A percentile compares a stretch with the other conserved stretches of the same genome.
phyloP scores from a whole-genome alignment of 2,329 filamentous ascomycete species.

The Arachnomyces sp. region DNA sequence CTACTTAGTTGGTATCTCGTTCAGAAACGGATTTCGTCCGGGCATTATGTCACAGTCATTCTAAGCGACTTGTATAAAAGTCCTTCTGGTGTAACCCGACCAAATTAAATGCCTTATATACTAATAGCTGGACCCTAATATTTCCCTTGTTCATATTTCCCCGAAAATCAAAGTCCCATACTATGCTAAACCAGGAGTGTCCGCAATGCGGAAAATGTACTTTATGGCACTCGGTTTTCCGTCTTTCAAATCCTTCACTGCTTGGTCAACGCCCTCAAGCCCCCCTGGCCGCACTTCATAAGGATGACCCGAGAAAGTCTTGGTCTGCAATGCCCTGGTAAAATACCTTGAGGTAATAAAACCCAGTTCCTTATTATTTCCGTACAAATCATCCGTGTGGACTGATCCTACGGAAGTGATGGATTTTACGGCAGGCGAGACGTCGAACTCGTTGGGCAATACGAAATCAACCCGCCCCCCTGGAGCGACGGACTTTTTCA shows the following conservation, averaged over 20 bases:
- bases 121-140: too few species aligned
- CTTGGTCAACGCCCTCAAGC: constrained; percentile 38
- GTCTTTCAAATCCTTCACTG: constrained; percentile 46
- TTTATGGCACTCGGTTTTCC: constrained; percentile 56
- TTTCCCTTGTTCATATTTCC: too few species aligned
- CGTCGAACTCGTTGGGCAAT: constrained; percentile 37
- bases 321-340: constrained; percentile 38
- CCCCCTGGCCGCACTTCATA: constrained; percentile 46
- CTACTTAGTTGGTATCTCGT: too few species aligned
- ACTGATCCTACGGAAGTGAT: constrained; percentile 32
- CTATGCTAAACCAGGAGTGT: constrained; percentile 29
- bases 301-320: constrained; percentile 44
- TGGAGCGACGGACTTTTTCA: constrained; percentile 37
- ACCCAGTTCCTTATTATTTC: constrained; percentile 24
- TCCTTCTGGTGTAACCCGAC: too few species aligned
- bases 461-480: constrained; percentile 34
- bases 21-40: too few species aligned
- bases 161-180: too few species aligned
- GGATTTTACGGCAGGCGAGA: constrained; percentile 5
- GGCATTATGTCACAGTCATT: too few species aligned
- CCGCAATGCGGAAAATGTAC: constrained; percentile 51
- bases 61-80: too few species aligned
- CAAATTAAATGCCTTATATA: too few species aligned
- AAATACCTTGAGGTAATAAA: constrained; percentile 37
- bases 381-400: constrained; percentile 13